Conservation (phyloP, 768 basidiomycete species). For the Mycena maculata region DNA sequence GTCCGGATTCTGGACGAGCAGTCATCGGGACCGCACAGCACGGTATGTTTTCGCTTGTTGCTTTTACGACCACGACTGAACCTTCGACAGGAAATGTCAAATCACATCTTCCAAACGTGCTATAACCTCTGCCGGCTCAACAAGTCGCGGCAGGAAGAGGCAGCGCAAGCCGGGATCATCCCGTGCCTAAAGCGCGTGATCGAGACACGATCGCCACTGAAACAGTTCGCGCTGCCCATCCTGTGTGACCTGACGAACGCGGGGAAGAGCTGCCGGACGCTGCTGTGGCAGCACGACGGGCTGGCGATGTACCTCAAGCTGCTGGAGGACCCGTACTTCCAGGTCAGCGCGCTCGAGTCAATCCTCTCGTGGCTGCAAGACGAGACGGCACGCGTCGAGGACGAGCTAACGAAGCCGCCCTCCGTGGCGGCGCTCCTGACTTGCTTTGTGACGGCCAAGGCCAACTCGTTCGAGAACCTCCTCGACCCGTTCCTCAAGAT, state of each 20-base stretch:
- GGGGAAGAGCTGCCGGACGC: conserved; percentile 89
- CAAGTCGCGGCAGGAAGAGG: conserved; percentile 95
- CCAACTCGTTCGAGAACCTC: conserved; percentile 91
- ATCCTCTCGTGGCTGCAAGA: conserved; percentile 95
- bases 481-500: conserved; percentile 95
- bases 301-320: conserved; percentile 82
- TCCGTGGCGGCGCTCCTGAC: conserved; percentile 76
- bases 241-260: conserved; percentile 96
- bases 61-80: conserved; percentile 11
- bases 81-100: conserved; percentile 86
- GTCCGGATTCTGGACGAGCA: conserved; percentile 87
- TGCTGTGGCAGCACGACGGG: conserved; percentile 96
- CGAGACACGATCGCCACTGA: conserved; percentile 88
- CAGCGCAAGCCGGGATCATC: conserved; percentile 94
- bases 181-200: conserved; percentile 92
- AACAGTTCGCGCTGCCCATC: conserved; percentile 97
- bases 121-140: conserved; percentile 96
- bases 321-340: conserved; percentile 89
- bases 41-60: conserved; percentile 61
- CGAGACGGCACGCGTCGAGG: conserved; percentile 94
- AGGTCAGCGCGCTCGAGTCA: conserved; percentile 91
- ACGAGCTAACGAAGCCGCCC: conserved; percentile 76
- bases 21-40: conserved; percentile 79
- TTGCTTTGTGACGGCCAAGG: conserved; percentile 87
- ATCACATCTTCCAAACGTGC: conserved; percentile 97